phyloP scores from a whole-genome alignment of 2,329 filamentous ascomycete genomes.

The Akanthomyces muscarius region DNA sequence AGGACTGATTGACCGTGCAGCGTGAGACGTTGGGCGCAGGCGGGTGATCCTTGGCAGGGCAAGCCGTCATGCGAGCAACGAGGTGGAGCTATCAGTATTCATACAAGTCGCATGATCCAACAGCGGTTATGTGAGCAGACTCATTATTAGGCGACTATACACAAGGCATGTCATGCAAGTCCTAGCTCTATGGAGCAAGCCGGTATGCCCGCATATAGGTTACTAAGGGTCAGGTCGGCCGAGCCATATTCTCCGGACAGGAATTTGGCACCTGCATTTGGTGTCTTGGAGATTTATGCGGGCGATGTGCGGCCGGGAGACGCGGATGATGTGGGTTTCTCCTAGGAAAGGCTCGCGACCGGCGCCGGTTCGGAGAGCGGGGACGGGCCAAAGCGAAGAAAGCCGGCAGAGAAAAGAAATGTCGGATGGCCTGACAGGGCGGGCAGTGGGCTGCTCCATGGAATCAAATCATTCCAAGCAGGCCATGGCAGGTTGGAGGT shows the following conservation, averaged over 20 bases:
- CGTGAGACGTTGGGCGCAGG: neutral
- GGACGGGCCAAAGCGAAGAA: neutral
- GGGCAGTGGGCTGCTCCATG: neutral
- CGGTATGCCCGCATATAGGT: neutral
- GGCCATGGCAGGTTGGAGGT: neutral
- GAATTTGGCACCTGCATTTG: neutral
- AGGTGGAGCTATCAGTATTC: neutral
- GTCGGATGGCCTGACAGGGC: neutral
- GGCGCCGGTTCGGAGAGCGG: slow-evolving; percentile 2
- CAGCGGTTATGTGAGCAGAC: neutral
- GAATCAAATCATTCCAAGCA: too few species aligned
- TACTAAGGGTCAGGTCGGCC: neutral
- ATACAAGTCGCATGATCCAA: neutral
- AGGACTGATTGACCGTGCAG: neutral
- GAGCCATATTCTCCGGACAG: neutral
- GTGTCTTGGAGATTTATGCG: neutral
- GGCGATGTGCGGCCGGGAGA: neutral
- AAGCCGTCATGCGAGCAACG: neutral
- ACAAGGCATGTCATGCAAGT: neutral
- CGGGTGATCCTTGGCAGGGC: slow-evolving; percentile 1
- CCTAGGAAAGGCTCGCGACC: neutral
- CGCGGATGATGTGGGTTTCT: slow-evolving; percentile 1
- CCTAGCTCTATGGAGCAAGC: neutral
- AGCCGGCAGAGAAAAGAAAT: neutral
- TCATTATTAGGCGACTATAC: neutral